A percentile compares a stretch with the other conserved stretches of the same genome.
phyloP scores from a whole-genome alignment of 768 basidiomycete species.

The Coprinellus micaceus region DNA sequence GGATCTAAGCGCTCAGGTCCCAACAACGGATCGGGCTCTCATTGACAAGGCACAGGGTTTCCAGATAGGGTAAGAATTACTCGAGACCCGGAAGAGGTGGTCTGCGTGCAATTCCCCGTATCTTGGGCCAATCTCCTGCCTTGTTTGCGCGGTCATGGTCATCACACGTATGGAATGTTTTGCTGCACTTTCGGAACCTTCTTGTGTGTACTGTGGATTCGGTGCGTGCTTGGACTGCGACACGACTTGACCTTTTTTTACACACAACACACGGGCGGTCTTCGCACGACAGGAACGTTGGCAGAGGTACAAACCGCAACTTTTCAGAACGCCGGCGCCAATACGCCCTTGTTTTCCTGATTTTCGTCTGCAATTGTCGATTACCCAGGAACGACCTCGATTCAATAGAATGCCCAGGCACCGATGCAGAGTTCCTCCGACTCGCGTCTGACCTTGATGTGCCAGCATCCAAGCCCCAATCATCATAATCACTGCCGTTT shows the following conservation, averaged over 20 bases:
- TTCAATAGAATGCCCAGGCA: not conserved
- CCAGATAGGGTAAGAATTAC: not conserved
- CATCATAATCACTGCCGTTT: not conserved
- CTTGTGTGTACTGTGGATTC: too few species aligned
- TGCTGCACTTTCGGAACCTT: too few species aligned
- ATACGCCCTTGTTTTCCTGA: not conserved
- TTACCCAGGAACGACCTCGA: not conserved
- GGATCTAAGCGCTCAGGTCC: slow-evolving; percentile 6
- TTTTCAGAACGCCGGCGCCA: not conserved
- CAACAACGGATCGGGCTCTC: not conserved
- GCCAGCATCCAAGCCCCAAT: not conserved
- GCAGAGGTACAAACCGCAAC: not conserved
- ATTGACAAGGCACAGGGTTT: not conserved
- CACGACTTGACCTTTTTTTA: too few species aligned
- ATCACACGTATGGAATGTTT: not conserved
- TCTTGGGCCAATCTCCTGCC: not conserved
- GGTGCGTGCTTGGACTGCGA: too few species aligned
- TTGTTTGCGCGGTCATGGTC: not conserved
- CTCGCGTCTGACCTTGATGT: not conserved
- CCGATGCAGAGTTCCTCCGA: not conserved
- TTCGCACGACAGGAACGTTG: not conserved
- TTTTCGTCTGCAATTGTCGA: not conserved
- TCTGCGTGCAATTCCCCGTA: not conserved
- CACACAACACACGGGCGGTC: too few species aligned
- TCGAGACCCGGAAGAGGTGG: not conserved